Evolutionary conservation across 176 grass and related monocot species (phyloP), one percentile per base, ranked within the genome.

Genomic region (Eragrostis curvula): DNA sequence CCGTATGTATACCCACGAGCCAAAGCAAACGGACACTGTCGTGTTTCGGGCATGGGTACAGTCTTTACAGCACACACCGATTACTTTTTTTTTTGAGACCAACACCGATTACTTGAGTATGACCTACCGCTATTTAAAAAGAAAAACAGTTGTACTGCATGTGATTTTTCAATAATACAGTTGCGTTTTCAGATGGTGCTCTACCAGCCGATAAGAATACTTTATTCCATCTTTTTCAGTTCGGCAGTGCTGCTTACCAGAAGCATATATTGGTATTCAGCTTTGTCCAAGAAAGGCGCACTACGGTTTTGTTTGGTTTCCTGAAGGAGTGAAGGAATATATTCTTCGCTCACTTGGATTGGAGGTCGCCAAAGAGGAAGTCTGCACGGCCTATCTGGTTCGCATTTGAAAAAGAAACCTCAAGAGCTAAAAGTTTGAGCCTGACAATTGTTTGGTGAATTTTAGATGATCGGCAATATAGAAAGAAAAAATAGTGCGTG

Each of bases 251-350:
- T 63, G 12, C 13, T 65, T 40, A 40, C 77, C 9, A 25, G 63
- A 80, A 36, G 14, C 52, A 12, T 36, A 51, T 52, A 25, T 25
- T 79, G 21, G 32, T 15, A 11, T 20, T 25, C 63, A 24, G 55
- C 6, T 56, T 39, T 40, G 62, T 24, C 29, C 21, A 41, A 18
- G 29, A 79, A 79, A 79, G n/a, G 27, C 63, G 77, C 77, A 79
- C 63, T 68, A 27, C 3, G 63, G 21, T 25, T 17, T 67, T 66
- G 7, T 15, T 25, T 79, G n/a, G 28, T 46, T 67, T 53, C 63
- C 47, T 17, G 21, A 68, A 42, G 29, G 47, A 68, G 62, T 17
- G 63, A 79, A 40, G 30, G 63, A 55, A 68, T 36, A 79, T 79
- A n/a, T 66, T 66, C 60, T 49, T 51, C 61, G 4, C 24, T 48